Evolutionary conservation across 2,329 filamentous ascomycete genomes (phyloP).

Genomic region (Myriosclerotinia scirpicola): DNA sequence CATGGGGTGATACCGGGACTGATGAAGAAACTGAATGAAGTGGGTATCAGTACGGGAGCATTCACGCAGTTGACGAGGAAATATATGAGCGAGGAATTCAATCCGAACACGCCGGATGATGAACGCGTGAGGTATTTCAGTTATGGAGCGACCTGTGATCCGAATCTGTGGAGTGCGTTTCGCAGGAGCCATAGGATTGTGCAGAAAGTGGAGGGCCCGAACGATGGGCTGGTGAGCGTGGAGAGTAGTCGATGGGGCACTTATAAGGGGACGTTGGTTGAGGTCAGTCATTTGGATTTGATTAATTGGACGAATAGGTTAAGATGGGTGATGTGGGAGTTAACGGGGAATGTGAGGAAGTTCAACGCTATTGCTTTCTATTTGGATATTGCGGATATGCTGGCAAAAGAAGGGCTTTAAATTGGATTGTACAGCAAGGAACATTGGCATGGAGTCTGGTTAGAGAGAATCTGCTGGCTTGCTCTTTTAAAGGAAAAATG

Average conservation of each 20-base stretch:
- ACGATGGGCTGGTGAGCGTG: constrained; percentile 68
- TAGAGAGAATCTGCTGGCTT: background rate
- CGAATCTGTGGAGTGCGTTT: constrained; percentile 66
- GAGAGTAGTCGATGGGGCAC: constrained; percentile 60
- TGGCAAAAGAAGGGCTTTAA: constrained; percentile 61
- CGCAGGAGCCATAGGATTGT: constrained; percentile 54
- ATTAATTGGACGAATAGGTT: constrained; percentile 68
- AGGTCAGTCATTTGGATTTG: constrained; percentile 62
- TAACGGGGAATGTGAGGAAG: constrained; percentile 53
- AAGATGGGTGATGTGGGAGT: constrained; percentile 53
- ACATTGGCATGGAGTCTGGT: background rate
- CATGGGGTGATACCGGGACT: constrained; percentile 53
- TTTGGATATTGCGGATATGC: constrained; percentile 66
- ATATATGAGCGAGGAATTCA: constrained; percentile 61
- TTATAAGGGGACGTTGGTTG: constrained; percentile 63
- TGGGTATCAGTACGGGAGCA: constrained; percentile 58
- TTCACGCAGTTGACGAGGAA: constrained; percentile 60
- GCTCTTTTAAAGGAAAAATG: background rate
- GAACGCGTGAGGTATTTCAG: constrained; percentile 59
- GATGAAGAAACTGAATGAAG: constrained; percentile 51
- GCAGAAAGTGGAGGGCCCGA: constrained; percentile 54
- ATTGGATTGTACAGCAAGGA: background rate
- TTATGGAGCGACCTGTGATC: constrained; percentile 56
- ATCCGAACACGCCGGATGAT: constrained; percentile 55
- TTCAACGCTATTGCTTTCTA: constrained; percentile 71